A percentile compares a stretch with the other conserved stretches of the same genome.
These are phyloP conservation scores for Exobasidium rhododendri DNA, from an alignment of 1,284 basidiomycete species.

Conservation along the genomic window DNA sequence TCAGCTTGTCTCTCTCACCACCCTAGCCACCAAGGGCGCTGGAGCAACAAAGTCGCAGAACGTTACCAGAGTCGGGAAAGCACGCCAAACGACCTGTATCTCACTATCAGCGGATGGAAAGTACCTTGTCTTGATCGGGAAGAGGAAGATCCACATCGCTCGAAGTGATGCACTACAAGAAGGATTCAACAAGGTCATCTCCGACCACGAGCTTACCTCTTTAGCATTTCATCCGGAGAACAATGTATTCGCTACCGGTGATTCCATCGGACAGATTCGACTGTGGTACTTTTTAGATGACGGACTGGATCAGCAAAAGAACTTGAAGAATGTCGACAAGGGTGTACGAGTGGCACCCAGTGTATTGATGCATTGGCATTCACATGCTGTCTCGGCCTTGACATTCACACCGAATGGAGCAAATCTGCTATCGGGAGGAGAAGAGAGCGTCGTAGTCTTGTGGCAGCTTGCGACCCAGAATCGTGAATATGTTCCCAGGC, in stretches of 20 bases:
- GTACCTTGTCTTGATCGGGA: constrained; percentile 77
- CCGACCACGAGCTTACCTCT: constrained; percentile 67
- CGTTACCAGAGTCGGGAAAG: constrained; percentile 60
- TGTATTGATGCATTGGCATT: constrained; percentile 85
- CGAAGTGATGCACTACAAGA: constrained; percentile 28
- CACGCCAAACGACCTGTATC: constrained; percentile 55
- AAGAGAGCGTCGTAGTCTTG: constrained; percentile 90
- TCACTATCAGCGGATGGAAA: constrained; percentile 72
- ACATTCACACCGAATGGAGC: constrained; percentile 86
- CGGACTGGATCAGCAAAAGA: constrained; percentile 50
- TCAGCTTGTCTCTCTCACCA: constrained; percentile 31
- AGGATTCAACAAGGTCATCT: constrained; percentile 75
- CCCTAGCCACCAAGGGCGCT: background rate
- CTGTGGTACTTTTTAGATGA: constrained; percentile 79
- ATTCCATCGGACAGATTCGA: constrained; percentile 76
- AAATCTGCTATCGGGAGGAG: constrained; percentile 88
- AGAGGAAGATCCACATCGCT: constrained; percentile 74
- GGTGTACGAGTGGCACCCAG: background rate
- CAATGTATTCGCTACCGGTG: constrained; percentile 91
- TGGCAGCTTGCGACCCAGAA: constrained; percentile 66
- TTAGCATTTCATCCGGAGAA: constrained; percentile 83
- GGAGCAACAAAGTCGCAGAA: background rate
- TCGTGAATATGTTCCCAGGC: constrained; percentile 73
- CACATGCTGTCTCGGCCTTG: constrained; percentile 85
- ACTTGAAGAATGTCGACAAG: constrained; percentile 66